Base-by-base conservation (phyloP, 164 flowering plant species). In the Umbilicus rupestris region DNA sequence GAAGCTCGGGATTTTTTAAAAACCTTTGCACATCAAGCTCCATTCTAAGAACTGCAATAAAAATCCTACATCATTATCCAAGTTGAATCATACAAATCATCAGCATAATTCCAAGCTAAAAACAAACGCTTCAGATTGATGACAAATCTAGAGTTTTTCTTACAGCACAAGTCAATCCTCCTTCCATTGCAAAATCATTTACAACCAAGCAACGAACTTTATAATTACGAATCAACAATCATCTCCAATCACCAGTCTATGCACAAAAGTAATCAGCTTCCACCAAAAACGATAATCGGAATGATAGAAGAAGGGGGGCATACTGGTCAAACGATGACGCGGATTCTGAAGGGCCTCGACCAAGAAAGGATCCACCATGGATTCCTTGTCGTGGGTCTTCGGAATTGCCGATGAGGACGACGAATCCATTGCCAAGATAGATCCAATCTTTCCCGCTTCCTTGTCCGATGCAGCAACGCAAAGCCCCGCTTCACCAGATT, bases 341-440 rank as follows among this genome's bases (percentile, higher is more conserved):
- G n/a, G n/a, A n/a, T n/a, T n/a, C n/a, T n/a, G 92, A 35, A 93
- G 91, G 71, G 94, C 98, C 78, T 93, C 98, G 26, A 81, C 81
- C 72, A 90, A 73, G 76, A 93, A 93, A 14, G 92, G 89, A 74
- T 93, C 97, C 10, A 93, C 96, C 73, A 72, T 59, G 19, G n/a
- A n/a, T n/a, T n/a, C n/a, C n/a, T 70, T 75, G 7, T 70, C 76
- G 14, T 39, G 11, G 10, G 50, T 44, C 28, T 28, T 22, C 31
- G 42, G 62, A 20, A 19, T 66, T 35, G 68, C 41, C 8, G 63
- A 67, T 16, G 59, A 33, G 3, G 70, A 58, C n/a, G 57, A 68
- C 19, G 76, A 64, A 45, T 68, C 66, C 69, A 74, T 64, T 26
- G 26, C n/a, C 22, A 57, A 55, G 35, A n/a, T n/a, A n/a, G n/a